phyloP scores from a whole-genome alignment of 1,284 basidiomycete genomes.

The Phellopilus nigrolimitatus region DNA sequence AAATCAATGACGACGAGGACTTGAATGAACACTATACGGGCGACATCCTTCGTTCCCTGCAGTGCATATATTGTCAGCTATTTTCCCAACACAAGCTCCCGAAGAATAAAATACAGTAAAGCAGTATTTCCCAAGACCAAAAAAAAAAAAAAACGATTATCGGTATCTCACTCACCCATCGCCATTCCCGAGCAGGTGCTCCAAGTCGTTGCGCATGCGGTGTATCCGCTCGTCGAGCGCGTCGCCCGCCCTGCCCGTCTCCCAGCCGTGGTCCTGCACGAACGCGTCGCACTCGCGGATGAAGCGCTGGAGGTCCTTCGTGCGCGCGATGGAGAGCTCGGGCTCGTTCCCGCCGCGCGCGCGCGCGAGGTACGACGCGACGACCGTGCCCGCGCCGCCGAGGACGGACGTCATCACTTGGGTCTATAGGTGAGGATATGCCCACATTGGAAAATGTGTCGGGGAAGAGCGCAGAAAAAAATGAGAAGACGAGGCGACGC shows the following conservation, averaged over 20 bases:
- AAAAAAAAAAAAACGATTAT: no score
- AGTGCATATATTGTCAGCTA: no score
- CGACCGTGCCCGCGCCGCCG: constrained; percentile 56
- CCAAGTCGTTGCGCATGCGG: constrained; percentile 10
- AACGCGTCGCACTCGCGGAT: constrained; percentile 55
- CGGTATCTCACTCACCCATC: constrained; percentile 12
- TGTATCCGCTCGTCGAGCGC: constrained; percentile 7
- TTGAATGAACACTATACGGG: neutral
- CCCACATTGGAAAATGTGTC: neutral
- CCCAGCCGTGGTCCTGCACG: constrained; percentile 50
- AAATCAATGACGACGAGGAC: neutral
- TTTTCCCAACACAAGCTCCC: neutral
- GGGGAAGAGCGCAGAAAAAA: neutral
- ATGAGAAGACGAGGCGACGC: constrained; percentile 8
- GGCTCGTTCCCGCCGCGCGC: constrained; percentile 64
- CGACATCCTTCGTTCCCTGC: constrained; percentile 6
- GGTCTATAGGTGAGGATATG: constrained; percentile 22
- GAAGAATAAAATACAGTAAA: no score
- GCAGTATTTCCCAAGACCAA: no score
- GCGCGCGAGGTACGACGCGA: constrained; percentile 66
- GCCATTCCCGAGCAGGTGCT: constrained; percentile 17
- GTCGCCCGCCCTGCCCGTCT: constrained; percentile 2
- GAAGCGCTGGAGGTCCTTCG: constrained; percentile 59
- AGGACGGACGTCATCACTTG: constrained; percentile 31
- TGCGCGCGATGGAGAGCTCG: constrained; percentile 46